Percentiles rank a stretch among this genome's conserved stretches.
Evolutionary conservation across 139 green algal species (phyloP).

Genomic region (Pycnococcus provasolii): DNA sequence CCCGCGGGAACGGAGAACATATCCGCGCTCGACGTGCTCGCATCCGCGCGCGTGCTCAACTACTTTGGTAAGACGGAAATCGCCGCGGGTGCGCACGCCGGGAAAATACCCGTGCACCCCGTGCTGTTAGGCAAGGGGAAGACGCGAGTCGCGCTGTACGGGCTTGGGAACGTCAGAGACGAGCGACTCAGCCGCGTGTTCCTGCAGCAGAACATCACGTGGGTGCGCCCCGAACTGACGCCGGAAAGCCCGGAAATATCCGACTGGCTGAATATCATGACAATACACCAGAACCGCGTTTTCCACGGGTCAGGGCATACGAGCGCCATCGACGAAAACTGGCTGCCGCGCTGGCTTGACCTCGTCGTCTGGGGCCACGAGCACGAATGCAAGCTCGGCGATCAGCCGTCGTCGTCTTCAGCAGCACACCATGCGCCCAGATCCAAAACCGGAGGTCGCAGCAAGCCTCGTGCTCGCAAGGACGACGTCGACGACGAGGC

Average conservation of each 20-base stretch:
- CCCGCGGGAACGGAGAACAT: slow-evolving; percentile 76
- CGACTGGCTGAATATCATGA: slow-evolving; percentile 89
- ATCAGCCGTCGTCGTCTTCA: slow-evolving; percentile 14
- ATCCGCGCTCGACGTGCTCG: slow-evolving; percentile 85
- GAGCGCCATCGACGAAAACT: slow-evolving; percentile 55
- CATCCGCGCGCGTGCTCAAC: slow-evolving; percentile 75
- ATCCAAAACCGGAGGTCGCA: neutral
- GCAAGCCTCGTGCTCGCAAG: neutral
- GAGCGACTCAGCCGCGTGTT: slow-evolving; percentile 85
- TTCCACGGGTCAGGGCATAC: slow-evolving; percentile 34
- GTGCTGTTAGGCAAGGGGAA: slow-evolving; percentile 46
- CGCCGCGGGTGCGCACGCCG: neutral
- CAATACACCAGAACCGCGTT: slow-evolving; percentile 91
- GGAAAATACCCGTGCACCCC: slow-evolving; percentile 27
- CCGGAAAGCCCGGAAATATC: slow-evolving; percentile 18
- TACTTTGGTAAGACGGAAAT: slow-evolving; percentile 89
- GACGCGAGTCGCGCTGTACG: slow-evolving; percentile 88
- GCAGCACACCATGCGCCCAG: slow-evolving; percentile 31
- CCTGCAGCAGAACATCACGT: slow-evolving; percentile 34
- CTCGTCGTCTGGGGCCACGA: slow-evolving; percentile 95
- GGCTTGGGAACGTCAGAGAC: slow-evolving; percentile 86
- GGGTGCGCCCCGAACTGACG: slow-evolving; percentile 30
- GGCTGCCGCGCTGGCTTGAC: slow-evolving; percentile 81
- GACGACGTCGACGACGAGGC: slow-evolving; percentile 11
- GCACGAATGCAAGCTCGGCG: slow-evolving; percentile 75